These are phyloP conservation scores for Fusarium sp. DNA, from an alignment of 2,329 filamentous ascomycete genomes.

Conservation along the genomic window DNA sequence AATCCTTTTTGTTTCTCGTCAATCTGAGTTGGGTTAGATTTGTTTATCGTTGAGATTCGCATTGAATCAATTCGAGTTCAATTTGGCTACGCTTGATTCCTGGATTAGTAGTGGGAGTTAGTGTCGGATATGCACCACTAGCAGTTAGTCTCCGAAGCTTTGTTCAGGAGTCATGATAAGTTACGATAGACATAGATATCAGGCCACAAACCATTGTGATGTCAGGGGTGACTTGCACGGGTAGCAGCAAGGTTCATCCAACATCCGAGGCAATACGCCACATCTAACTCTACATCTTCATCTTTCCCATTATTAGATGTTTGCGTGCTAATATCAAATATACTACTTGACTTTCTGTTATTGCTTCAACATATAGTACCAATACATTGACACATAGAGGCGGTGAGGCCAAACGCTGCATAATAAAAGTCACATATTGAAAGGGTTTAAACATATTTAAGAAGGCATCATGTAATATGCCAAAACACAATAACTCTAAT, in stretches of 20 bases:
- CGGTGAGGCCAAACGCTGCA: too few relatives aligned
- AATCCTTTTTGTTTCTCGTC: not conserved
- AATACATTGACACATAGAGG: too few relatives aligned
- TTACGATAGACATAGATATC: not conserved
- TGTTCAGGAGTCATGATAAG: not conserved
- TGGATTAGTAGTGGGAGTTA: not conserved
- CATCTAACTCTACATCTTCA: not conserved
- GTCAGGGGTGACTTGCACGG: not conserved
- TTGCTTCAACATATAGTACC: too few relatives aligned
- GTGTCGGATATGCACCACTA: not conserved
- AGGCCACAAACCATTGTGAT: not conserved
- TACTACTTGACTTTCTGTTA: too few relatives aligned
- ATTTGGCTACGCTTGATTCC: not conserved
- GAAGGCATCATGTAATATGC: too few relatives aligned
- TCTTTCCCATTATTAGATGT: not conserved
- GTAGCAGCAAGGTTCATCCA: not conserved
- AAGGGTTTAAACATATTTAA: too few relatives aligned
- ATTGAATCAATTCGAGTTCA: not conserved
- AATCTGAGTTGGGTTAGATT: not conserved
- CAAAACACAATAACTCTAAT: too few relatives aligned
- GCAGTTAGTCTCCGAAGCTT: slow-evolving; percentile 7
- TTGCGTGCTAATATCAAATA: accelerated
- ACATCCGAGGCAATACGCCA: not conserved
- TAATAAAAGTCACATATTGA: too few relatives aligned
- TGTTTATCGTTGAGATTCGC: not conserved